Evolutionary conservation across 352 stramenopile species (phyloP).

Genomic region (Hyaloperonospora arabidopsidis): DNA sequence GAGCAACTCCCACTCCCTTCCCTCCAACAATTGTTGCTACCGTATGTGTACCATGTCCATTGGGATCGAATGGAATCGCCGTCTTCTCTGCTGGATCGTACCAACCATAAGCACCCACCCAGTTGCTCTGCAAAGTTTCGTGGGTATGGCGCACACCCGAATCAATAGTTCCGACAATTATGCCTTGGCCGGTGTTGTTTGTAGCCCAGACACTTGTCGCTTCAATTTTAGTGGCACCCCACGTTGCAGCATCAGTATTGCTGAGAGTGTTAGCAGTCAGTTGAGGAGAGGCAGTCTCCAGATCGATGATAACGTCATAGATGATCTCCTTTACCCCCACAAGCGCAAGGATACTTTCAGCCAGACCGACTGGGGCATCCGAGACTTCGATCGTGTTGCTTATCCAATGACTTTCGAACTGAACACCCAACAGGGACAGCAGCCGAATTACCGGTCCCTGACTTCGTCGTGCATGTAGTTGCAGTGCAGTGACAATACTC

Average conservation of each 20-base stretch:
- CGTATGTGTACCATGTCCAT: constrained; percentile 47
- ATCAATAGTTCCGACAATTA: constrained; percentile 38
- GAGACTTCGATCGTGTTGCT: too few relatives aligned
- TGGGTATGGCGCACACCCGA: constrained; percentile 33
- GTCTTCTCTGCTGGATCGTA: constrained; percentile 31
- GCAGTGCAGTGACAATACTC: constrained; percentile 18
- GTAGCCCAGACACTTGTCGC: constrained; percentile 30
- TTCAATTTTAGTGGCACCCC: constrained; percentile 31
- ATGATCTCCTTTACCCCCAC: constrained; percentile 24
- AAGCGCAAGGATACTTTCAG: constrained; percentile 18
- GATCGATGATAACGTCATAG: constrained; percentile 18
- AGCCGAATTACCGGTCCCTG: constrained; percentile 3
- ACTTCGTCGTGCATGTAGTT: constrained; percentile 5
- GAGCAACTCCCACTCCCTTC: constrained; percentile 36
- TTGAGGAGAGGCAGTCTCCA: constrained; percentile 8
- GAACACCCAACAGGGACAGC: too few relatives aligned
- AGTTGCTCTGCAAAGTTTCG: constrained; percentile 30
- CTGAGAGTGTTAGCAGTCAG: constrained; percentile 21
- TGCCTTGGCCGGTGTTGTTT: constrained; percentile 23
- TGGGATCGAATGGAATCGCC: constrained; percentile 31
- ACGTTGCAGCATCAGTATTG: constrained; percentile 28
- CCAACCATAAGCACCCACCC: constrained; percentile 31
- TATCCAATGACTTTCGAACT: too few relatives aligned
- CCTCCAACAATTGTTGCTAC: constrained; percentile 40
- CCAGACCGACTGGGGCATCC: constrained; percentile 8